Evolutionary conservation across 768 basidiomycete genomes (phyloP).

Genomic region (Rickenella mellea): DNA sequence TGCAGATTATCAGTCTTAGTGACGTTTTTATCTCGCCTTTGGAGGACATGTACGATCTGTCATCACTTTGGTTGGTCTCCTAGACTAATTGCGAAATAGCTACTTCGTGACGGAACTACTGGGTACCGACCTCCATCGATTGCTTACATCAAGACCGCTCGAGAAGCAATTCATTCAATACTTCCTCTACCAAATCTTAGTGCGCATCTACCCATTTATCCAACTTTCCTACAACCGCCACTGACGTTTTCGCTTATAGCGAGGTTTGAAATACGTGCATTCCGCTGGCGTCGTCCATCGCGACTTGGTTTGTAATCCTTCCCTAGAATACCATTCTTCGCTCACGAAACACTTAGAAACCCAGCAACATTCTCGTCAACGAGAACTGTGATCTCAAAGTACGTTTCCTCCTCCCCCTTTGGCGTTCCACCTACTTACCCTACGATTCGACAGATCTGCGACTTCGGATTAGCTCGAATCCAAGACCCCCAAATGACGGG

Average conservation of each 20-base stretch:
- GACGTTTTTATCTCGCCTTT: constrained; percentile 99
- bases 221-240: neutral
- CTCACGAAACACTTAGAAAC: constrained; percentile 53
- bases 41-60: constrained; percentile 78
- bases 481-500: constrained; percentile 99
- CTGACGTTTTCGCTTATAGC: constrained; percentile 33
- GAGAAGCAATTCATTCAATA: constrained; percentile 99
- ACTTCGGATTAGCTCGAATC: constrained; percentile 96
- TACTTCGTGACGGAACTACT: constrained; percentile 99
- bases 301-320: constrained; percentile 58
- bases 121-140: constrained; percentile 94
- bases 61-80: neutral
- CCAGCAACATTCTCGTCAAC: constrained; percentile 98
- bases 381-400: constrained; percentile 99
- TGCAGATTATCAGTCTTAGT: constrained; percentile 92
- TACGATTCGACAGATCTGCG: constrained; percentile 66
- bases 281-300: constrained; percentile 98
- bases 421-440: constrained; percentile 5
- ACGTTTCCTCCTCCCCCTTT: constrained; percentile 8
- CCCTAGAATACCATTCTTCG: constrained; percentile 1
- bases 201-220: constrained; percentile 29
- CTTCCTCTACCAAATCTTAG: constrained; percentile 97
- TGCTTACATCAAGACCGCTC: constrained; percentile 90
- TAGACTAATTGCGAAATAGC: constrained; percentile 28
- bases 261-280: constrained; percentile 98